These are phyloP conservation scores for Camellia sinensis DNA, from an alignment of 148 eudicot genomes.

Conservation along the genomic window DNA sequence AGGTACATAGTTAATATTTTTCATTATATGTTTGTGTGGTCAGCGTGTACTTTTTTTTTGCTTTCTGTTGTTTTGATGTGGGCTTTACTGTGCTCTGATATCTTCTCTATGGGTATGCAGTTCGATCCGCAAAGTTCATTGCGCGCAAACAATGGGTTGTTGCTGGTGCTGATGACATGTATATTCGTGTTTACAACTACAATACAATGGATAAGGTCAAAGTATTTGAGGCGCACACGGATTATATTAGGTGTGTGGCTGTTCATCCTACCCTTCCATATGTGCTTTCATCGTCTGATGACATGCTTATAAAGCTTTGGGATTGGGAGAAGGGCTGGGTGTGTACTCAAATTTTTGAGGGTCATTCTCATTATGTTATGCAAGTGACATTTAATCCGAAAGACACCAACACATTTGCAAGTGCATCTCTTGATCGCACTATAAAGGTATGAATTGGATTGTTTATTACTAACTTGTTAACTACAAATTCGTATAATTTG, in stretches of 20 bases:
- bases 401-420: conserved; percentile 89
- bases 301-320: conserved; percentile 98
- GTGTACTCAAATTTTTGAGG: conserved; percentile 90
- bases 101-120: conserved; percentile 38
- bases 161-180: conserved; percentile 97
- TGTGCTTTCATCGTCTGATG: conserved; percentile 93
- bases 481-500: background rate
- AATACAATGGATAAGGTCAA: conserved; percentile 85
- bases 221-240: conserved; percentile 92
- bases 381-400: conserved; percentile 92
- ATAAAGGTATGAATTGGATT: conserved; percentile 54
- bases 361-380: conserved; percentile 93
- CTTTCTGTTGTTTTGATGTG: conserved; percentile 12
- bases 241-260: conserved; percentile 89
- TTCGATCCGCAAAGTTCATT: conserved; percentile 80
- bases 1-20: no score
- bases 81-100: conserved; percentile 5
- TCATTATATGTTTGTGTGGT: background rate
- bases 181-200: conserved; percentile 80
- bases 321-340: conserved; percentile 95
- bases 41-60: background rate
- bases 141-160: conserved; percentile 94
- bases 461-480: background rate
- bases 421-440: conserved; percentile 95
- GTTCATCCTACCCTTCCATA: conserved; percentile 94